Evolutionary conservation across 768 basidiomycete genomes (phyloP).

Genomic region (Amanita brunnescens): DNA sequence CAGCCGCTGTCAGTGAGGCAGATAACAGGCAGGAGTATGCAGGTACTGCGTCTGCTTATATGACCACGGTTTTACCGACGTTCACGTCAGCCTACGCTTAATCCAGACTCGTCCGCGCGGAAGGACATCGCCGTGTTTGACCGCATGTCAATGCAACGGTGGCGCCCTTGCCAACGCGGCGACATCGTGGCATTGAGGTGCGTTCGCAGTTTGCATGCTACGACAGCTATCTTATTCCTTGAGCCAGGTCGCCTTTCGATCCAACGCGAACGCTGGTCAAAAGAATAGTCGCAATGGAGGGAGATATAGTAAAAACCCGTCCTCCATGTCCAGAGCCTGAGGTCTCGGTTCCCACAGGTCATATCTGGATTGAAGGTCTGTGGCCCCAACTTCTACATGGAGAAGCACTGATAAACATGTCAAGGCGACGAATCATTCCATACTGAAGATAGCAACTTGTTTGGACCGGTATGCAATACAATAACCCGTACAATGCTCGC

Average conservation of each 20-base stretch:
- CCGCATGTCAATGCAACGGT: slow-evolving; percentile 31
- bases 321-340: slow-evolving; percentile 54
- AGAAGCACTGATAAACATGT: background rate
- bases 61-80: background rate
- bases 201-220: background rate
- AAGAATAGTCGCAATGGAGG: slow-evolving; percentile 54
- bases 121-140: slow-evolving; percentile 60
- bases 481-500: background rate
- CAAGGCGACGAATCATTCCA: slow-evolving; percentile 60
- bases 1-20: slow-evolving; percentile 4
- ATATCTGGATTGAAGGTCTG: slow-evolving; percentile 71
- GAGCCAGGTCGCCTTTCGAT: slow-evolving; percentile 49
- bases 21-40: slow-evolving; percentile 9
- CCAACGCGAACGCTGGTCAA: slow-evolving; percentile 50
- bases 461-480: slow-evolving; percentile 49
- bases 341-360: slow-evolving; percentile 49
- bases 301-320: slow-evolving; percentile 57
- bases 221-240: background rate
- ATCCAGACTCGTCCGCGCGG: slow-evolving; percentile 56
- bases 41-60: background rate
- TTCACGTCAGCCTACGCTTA: slow-evolving; percentile 53
- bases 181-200: slow-evolving; percentile 63
- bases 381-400: background rate
- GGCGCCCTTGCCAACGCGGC: slow-evolving; percentile 34
- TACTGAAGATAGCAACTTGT: slow-evolving; percentile 63